Evolutionary conservation across 495 filamentous ascomycete genomes (phyloP), one percentile per base, ranked within the genome.

Genomic region (Sphaerosporella brunnea): DNA sequence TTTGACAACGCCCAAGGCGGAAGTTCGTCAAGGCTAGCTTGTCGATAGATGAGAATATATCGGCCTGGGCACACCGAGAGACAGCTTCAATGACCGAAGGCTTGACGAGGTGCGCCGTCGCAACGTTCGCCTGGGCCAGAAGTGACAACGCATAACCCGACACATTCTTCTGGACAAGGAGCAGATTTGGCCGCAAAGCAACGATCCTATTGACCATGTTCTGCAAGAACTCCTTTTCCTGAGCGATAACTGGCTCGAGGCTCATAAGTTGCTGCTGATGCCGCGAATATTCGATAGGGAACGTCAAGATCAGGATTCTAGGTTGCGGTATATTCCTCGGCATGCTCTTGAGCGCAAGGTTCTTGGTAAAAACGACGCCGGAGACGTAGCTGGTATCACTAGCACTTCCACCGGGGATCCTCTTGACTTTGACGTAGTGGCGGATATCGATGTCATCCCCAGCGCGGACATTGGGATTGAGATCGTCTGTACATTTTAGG

Each of bases 341-440:
- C 92, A 99, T 99, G 62, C 76, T 86, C 62, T 96, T 96, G 23
- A 95, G 67, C 0, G 90, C 92, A 23, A 99, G 65, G 53, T 99
- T 96, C 54, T 99, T 96, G 23, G 83, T 86, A 64, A 96, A 99
- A 8, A 95, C 87, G 10, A 99, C 77, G 0, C 92, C 92, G 24
- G 90, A 92, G 23, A 99, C 79, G 62, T 96, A 96, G 8, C 77
- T 76, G 2, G 90, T 96, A 64, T 99, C 92, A 15, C 81, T 75
- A 34, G 90, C 90, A 43, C 72, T 74, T 23, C 86, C 90, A 16
- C 88, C 87, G 1, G 86, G 80, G 4, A 95, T 86, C 59, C 92
- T 92, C 58, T 99, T 99, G 18, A 99, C 65, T 63, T 99, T 99
- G 36, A 99, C 80, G 57, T 94, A 99, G 56, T 96, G 88, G n/a